Evolutionary conservation across 2,329 filamentous ascomycete genomes (phyloP).

Genomic region (Emmonsiellopsis sp.): DNA sequence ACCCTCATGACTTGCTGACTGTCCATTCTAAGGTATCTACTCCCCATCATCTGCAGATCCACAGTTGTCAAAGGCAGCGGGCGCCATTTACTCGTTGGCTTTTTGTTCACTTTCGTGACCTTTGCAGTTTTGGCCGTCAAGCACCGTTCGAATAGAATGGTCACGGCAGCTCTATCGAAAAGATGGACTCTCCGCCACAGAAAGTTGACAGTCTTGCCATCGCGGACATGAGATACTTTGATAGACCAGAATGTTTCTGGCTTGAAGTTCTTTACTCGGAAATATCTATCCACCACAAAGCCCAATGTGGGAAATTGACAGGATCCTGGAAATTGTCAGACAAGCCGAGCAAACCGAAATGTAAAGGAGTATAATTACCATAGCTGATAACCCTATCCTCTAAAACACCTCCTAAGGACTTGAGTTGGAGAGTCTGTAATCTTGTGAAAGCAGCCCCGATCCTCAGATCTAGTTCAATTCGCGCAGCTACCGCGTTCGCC

Average conservation of each 20-base stretch:
- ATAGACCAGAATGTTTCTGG: constrained; percentile 91
- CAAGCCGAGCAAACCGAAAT: constrained; percentile 1
- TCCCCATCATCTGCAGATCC: constrained; percentile 92
- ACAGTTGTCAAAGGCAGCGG: constrained; percentile 91
- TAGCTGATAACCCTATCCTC: constrained; percentile 67
- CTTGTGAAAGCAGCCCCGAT: constrained; percentile 91
- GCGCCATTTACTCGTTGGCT: constrained; percentile 88
- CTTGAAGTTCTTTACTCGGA: constrained; percentile 86
- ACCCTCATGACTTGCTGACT: constrained; percentile 83
- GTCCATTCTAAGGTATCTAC: constrained; percentile 77
- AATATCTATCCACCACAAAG: constrained; percentile 94
- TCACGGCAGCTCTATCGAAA: constrained; percentile 76
- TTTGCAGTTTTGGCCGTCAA: constrained; percentile 65
- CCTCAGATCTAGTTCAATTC: constrained; percentile 85
- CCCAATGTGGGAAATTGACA: constrained; percentile 96
- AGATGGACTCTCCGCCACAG: constrained; percentile 72
- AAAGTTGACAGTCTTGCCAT: constrained; percentile 73
- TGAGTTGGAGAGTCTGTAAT: constrained; percentile 72
- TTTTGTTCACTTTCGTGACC: constrained; percentile 78
- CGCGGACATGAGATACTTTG: constrained; percentile 68
- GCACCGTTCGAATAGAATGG: constrained; percentile 79
- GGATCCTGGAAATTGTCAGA: constrained; percentile 48
- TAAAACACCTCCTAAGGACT: constrained; percentile 59
- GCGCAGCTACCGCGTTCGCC: constrained; percentile 75
- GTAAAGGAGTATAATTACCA: constrained; percentile 42